Base-by-base conservation (phyloP, 352 stramenopile genomes). In the Globisporangium alternatum region DNA sequence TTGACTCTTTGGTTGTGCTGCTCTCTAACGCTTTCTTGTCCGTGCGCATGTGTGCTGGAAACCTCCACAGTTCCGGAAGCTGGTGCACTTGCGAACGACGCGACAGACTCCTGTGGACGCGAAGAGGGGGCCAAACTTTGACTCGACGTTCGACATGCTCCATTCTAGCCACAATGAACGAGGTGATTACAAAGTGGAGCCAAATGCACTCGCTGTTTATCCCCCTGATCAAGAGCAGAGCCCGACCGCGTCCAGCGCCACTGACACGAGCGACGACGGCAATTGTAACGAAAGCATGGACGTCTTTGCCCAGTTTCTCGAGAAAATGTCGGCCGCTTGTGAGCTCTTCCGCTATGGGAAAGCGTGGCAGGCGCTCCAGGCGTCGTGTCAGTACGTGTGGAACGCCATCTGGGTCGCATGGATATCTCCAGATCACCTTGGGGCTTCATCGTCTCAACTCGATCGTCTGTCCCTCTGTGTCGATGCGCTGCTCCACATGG, bases 341-440 rank as follows among this genome's bases (percentile, higher is more conserved):
- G 72, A 70, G 31, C 49, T 91, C 9, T 90, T 89, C 56, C 56
- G 59, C 19, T 66, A 70, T 15, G 69, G 63, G 0, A 72, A 76
- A 10, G 80, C 77, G 17, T 91, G 82, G 80, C 78, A 86, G 54
- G 74, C 67, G 9, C 73, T 93, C 0, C 80, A 90, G 64, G 80
- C 68, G 7, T 75, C 65, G 2, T 62, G 62, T 21, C 80, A 91
- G 52, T 78, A 83, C 43, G 70, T 88, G 12, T 82, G 74, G 65
- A 90, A 89, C 45, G 69, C 68, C 1, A 64, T 91, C 41, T 89
- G 72, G 76, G 21, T 80, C 22, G 65, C 37, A 0, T 93, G 84
- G 84, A 41, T 85, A 5, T 65, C 81, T n/a, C 84, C 60, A 58
- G 79, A 65, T 70, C 60, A 44, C 60, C 67, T 80, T 12, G 52